Base-by-base conservation (phyloP, 202 grass and related monocot genomes). In the Panicum hallii region DNA sequence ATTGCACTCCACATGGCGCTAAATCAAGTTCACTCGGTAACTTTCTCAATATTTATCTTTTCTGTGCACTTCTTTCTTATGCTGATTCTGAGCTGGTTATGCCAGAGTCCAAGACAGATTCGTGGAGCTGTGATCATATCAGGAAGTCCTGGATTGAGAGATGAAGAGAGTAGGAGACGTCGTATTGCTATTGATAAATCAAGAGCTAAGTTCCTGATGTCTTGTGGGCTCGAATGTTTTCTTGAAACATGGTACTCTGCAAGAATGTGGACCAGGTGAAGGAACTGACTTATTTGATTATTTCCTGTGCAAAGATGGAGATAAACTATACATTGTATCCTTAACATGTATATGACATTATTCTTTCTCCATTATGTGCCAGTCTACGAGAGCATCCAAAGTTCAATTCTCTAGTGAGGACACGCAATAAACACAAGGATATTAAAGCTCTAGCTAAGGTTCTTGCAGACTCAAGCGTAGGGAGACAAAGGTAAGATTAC, bases 91-190 rank as follows among this genome's bases (percentile, higher is more conserved):
- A 88, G n/a, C 9, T 74, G 52, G 68, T 66, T 84, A 32, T 62
- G 63, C 38, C 36, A 38, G 36, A 38, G 4, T 38, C 36, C 61
- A 40, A 85, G 48, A 65, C 66, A 98, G 95, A 87, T 98, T 70
- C 71, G 83, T 83, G 95, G 93, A 93, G 93, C 89, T 89, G 86
- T 98, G 85, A 89, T 92, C 74, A 88, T 98, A 86, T 98, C 95
- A 6, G 95, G 93, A 85, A 98, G 88, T 84, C 95, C 95, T 61
- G 95, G 95, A 72, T 81, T 98, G 78, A 90, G 71, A 70, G 77
- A 98, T 81, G 84, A 92, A 87, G 77, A 55, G 53, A 92, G 71
- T 69, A 93, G 79, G 88, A 90, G 79, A 74, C 78, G 79, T 1
- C 89, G 91, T 80, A 75, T 48, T 70, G 93, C 87, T 80, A 68